A percentile compares a stretch with the other conserved stretches of the same genome.
These are phyloP conservation scores for Lachancea lanzarotensis DNA, from an alignment of 805 yeast species.

Conservation along the genomic window DNA sequence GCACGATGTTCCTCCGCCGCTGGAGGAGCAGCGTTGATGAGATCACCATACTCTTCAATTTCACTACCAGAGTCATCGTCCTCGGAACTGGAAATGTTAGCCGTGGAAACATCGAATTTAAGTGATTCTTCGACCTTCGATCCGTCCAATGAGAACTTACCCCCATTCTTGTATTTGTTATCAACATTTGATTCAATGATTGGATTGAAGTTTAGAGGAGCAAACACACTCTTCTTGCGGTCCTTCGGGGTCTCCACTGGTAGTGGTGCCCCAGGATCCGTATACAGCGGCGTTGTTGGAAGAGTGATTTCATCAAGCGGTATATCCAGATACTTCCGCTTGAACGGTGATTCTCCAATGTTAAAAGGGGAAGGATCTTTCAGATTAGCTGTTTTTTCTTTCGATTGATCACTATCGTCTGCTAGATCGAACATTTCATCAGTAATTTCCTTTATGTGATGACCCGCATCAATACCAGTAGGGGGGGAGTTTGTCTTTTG, in stretches of 20 bases:
- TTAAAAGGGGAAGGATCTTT: neutral
- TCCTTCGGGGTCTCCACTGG: slow-evolving; percentile 50
- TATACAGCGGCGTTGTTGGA: slow-evolving; percentile 48
- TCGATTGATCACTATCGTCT: slow-evolving; percentile 9
- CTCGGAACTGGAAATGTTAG: slow-evolving; percentile 29
- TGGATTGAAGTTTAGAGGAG: slow-evolving; percentile 79
- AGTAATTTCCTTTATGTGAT: slow-evolving; percentile 10
- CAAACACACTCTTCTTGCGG: slow-evolving; percentile 57
- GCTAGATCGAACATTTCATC: slow-evolving; percentile 14
- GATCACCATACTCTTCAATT: slow-evolving; percentile 18
- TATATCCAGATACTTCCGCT: slow-evolving; percentile 39
- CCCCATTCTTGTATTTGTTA: slow-evolving; percentile 82
- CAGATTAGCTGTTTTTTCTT: neutral
- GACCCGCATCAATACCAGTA: neutral
- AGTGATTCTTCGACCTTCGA: slow-evolving; percentile 27
- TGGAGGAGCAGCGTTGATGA: slow-evolving; percentile 12
- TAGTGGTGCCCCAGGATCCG: slow-evolving; percentile 80
- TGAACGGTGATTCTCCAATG: slow-evolving; percentile 12
- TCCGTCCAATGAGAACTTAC: slow-evolving; percentile 58
- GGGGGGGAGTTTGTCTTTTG: slow-evolving; percentile 20
- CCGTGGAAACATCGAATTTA: slow-evolving; percentile 28
- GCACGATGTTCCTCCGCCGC: slow-evolving; percentile 14
- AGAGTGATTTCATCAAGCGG: slow-evolving; percentile 56
- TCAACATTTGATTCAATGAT: slow-evolving; percentile 70
- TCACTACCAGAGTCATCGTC: slow-evolving; percentile 28